phyloP scores from a whole-genome alignment of 192 early-diverging fungal species.

The Coemansia pectinata region DNA sequence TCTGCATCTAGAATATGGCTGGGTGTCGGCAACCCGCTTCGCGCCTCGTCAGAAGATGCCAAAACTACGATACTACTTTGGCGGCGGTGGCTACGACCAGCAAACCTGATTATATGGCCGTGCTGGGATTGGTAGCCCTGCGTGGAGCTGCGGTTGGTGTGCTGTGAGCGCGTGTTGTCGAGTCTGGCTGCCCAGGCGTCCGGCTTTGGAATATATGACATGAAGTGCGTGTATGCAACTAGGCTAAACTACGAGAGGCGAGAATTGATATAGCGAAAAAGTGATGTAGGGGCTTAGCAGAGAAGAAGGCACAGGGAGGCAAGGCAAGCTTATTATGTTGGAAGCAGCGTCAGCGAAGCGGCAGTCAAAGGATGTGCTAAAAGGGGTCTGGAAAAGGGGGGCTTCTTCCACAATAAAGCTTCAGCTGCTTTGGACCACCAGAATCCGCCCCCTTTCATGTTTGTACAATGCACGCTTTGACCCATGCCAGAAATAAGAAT shows the following conservation, averaged over 20 bases:
- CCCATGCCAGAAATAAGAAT: neutral
- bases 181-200: constrained; percentile 9
- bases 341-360: neutral
- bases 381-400: neutral
- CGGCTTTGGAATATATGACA: constrained; percentile 36
- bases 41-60: neutral
- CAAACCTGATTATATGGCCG: neutral
- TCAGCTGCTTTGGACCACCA: neutral
- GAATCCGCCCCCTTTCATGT: neutral
- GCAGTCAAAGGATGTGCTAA: neutral
- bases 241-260: neutral
- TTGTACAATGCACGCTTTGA: constrained; percentile 4
- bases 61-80: neutral
- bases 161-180: constrained; percentile 7
- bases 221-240: constrained; percentile 5
- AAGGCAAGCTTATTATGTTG: neutral
- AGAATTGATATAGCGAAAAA: neutral
- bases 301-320: neutral
- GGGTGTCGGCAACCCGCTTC: neutral
- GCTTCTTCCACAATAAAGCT: neutral
- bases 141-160: neutral
- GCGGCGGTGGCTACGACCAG: constrained; percentile 3
- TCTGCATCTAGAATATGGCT: neutral
- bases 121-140: neutral
- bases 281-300: neutral